Conservation (phyloP, 2,329 filamentous ascomycete genomes). For the Colletotrichum gloeosporioides region DNA sequence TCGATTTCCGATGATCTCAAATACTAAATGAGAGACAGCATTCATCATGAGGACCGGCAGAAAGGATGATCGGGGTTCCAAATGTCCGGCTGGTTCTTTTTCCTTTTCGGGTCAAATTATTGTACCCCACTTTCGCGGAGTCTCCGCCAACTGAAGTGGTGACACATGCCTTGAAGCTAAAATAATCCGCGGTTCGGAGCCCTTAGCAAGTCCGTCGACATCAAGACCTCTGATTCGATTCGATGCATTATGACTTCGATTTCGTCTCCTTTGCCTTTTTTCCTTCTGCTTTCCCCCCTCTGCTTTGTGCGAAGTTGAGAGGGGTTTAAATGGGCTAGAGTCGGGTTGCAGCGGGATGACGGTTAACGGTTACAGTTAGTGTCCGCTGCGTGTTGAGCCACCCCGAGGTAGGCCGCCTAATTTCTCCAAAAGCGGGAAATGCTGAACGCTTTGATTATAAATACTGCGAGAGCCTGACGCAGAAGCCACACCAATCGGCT, state of each 20-base stretch:
- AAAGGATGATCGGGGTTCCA: background rate
- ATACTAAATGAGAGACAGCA: background rate
- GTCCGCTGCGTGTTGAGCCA: background rate
- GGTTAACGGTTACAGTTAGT: background rate
- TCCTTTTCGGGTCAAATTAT: background rate
- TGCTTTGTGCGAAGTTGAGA: background rate
- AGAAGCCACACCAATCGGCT: accelerated
- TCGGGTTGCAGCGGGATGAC: background rate
- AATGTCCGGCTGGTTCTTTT: background rate
- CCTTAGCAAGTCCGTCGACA: background rate
- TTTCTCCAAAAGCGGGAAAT: background rate
- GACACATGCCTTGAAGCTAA: background rate
- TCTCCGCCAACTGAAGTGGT: background rate
- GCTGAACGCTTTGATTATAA: background rate
- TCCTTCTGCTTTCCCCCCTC: background rate
- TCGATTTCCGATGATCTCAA: background rate
- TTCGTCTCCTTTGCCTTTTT: accelerated
- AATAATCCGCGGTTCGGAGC: background rate
- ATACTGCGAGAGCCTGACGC: background rate
- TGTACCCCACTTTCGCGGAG: background rate
- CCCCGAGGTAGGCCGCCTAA: background rate
- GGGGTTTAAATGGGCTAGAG: background rate
- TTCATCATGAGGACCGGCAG: background rate
- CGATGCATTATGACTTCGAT: background rate
- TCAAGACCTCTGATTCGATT: background rate